Conservation (phyloP, 1,139 yeast genomes). For the Kodamaea plutei region DNA sequence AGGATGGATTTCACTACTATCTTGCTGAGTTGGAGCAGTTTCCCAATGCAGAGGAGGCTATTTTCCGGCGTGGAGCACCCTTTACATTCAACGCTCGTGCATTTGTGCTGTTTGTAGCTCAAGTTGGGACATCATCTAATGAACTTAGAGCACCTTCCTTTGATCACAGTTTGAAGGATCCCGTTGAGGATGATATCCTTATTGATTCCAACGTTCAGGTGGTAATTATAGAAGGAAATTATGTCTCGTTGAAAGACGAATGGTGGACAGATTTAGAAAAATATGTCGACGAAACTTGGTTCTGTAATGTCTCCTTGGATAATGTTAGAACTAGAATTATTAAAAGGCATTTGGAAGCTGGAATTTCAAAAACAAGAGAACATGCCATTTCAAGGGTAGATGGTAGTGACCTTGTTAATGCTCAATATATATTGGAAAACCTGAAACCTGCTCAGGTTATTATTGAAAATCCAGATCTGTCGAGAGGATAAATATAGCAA, state of each 20-base stretch:
- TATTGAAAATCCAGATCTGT: constrained; percentile 6
- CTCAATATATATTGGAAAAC: constrained; percentile 46
- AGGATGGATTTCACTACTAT: constrained; percentile 84
- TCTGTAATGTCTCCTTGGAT: constrained; percentile 40
- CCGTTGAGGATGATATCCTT: constrained; percentile 47
- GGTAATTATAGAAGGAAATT: constrained; percentile 64
- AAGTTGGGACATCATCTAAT: constrained; percentile 8
- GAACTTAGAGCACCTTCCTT: constrained; percentile 58
- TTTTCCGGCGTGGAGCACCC: constrained; percentile 75
- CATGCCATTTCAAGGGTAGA: constrained; percentile 64
- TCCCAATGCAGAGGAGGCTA: constrained; percentile 53
- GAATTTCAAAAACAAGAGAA: constrained; percentile 52
- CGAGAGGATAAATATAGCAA: neutral
- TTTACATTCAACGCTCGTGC: constrained; percentile 67
- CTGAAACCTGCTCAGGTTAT: constrained; percentile 20
- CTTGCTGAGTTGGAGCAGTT: constrained; percentile 49
- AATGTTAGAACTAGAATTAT: constrained; percentile 54
- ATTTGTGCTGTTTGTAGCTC: constrained; percentile 31
- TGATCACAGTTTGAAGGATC: constrained; percentile 69
- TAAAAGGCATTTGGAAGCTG: constrained; percentile 65
- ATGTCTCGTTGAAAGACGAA: constrained; percentile 46
- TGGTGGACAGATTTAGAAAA: constrained; percentile 46
- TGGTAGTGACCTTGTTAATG: constrained; percentile 68
- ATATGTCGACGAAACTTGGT: constrained; percentile 43
- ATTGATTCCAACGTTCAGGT: constrained; percentile 44